Conservation (phyloP, 129 eudicot genomes). For the Solidago caesia region DNA sequence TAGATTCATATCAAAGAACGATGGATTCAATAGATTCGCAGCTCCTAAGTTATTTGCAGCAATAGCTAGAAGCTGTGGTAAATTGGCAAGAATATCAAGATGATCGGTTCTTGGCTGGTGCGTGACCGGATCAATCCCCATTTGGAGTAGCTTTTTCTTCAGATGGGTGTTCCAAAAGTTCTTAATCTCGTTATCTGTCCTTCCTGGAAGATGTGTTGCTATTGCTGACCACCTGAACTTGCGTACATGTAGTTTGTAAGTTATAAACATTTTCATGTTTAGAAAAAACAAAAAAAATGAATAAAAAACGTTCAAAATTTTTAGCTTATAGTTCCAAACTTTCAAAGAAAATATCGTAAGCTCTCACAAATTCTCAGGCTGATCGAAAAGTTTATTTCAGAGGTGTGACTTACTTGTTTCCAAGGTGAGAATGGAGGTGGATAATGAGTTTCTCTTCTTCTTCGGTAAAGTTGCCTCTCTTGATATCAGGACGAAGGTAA, state of each 20-base stretch:
- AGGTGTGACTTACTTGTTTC: constrained; percentile 43
- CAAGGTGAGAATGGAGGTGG: constrained; percentile 58
- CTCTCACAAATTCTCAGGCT: no score
- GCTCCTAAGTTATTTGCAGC: constrained; percentile 28
- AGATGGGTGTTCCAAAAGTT: constrained; percentile 58
- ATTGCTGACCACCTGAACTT: constrained; percentile 53
- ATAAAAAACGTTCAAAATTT: no score
- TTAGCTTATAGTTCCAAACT: no score
- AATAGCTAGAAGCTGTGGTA: constrained; percentile 44
- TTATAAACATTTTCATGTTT: no score
- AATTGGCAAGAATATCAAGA: constrained; percentile 46
- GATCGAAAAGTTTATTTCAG: no score
- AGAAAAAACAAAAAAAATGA: no score
- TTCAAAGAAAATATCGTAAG: no score
- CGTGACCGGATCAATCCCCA: constrained; percentile 61
- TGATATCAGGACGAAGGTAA: constrained; percentile 55
- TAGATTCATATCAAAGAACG: constrained; percentile 22
- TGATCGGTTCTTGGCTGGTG: constrained; percentile 57
- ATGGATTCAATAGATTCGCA: constrained; percentile 18
- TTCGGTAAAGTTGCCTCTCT: constrained; percentile 49
- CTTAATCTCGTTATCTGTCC: constrained; percentile 59
- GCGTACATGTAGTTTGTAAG: not conserved
- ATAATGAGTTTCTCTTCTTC: constrained; percentile 60
- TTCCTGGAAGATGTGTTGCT: constrained; percentile 52
- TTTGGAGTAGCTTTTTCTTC: constrained; percentile 56